Conservation (phyloP, 108 stramenopile species). For the Nitzschia putrida region DNA sequence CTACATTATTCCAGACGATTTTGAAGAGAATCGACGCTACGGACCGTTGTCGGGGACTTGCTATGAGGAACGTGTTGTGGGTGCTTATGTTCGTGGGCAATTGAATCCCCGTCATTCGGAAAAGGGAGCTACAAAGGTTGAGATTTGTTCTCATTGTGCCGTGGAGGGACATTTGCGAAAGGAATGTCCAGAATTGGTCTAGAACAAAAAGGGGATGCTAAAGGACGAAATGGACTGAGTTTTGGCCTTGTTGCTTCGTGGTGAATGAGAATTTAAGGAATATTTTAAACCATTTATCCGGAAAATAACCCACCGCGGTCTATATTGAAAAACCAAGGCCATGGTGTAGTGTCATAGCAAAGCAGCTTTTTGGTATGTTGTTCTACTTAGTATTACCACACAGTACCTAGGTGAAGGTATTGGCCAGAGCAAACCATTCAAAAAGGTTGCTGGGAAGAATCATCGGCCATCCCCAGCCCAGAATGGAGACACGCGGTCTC, state of each 20-base stretch:
- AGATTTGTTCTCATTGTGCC: constrained; percentile 49
- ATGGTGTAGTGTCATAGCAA: too few relatives aligned
- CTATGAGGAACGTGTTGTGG: constrained; percentile 72
- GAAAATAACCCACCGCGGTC: too few relatives aligned
- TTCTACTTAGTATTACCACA: neutral
- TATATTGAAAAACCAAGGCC: too few relatives aligned
- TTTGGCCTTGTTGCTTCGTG: too few relatives aligned
- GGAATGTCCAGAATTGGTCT: constrained; percentile 48
- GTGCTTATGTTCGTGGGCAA: constrained; percentile 56
- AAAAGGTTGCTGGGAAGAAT: constrained; percentile 52
- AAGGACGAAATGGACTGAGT: too few relatives aligned
- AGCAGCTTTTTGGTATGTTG: too few relatives aligned
- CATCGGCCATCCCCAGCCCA: constrained; percentile 49
- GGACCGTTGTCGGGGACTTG: constrained; percentile 71
- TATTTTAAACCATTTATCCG: too few relatives aligned
- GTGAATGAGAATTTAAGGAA: too few relatives aligned
- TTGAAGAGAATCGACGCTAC: constrained; percentile 54
- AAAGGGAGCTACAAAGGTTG: constrained; percentile 1
- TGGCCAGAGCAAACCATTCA: constrained; percentile 55
- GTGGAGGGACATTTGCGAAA: constrained; percentile 42
- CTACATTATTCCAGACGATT: constrained; percentile 57
- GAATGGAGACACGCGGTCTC: constrained; percentile 20
- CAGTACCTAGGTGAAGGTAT: constrained; percentile 35
- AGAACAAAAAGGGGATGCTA: neutral
- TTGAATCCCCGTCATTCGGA: constrained; percentile 23